These are phyloP conservation scores for Trypanosoma vivax DNA, from an alignment of 208 protist genomes.

Conservation along the genomic window DNA sequence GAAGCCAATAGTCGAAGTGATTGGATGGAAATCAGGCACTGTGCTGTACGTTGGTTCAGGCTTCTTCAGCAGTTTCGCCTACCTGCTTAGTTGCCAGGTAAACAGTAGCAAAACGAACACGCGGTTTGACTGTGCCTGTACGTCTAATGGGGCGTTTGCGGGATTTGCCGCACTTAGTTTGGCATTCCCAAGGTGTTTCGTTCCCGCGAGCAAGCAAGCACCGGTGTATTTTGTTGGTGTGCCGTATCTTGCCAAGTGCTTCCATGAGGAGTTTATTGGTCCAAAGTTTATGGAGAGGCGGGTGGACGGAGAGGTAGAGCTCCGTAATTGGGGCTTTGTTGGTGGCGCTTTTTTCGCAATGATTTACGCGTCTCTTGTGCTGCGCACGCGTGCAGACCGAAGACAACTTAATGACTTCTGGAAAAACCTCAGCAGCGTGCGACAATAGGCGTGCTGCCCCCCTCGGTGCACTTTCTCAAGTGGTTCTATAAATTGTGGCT, in stretches of 20 bases:
- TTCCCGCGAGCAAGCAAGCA: constrained; percentile 42
- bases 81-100: constrained; percentile 57
- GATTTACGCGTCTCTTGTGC: constrained; percentile 61
- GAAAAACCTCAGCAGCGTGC: constrained; percentile 20
- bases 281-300: constrained; percentile 55
- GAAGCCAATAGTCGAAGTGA: constrained; percentile 44
- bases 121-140: constrained; percentile 50
- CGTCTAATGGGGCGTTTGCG: constrained; percentile 74
- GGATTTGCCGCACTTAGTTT: constrained; percentile 65
- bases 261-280: constrained; percentile 75
- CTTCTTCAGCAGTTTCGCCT: constrained; percentile 78
- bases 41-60: constrained; percentile 65
- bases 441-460: neutral
- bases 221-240: constrained; percentile 43
- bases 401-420: constrained; percentile 30
- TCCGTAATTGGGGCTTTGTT: constrained; percentile 79
- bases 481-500: no score
- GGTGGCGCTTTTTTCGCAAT: constrained; percentile 76
- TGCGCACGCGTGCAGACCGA: constrained; percentile 51
- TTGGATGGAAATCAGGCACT: constrained; percentile 52
- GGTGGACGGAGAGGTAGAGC: constrained; percentile 37
- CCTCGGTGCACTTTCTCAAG: no score
- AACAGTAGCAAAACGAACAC: constrained; percentile 42
- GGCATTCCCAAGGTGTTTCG: constrained; percentile 52
- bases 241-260: constrained; percentile 63